Evolutionary conservation across 2,329 filamentous ascomycete species (phyloP), one percentile per base, ranked within the genome.

Genomic region (Colletotrichum limetticola): DNA sequence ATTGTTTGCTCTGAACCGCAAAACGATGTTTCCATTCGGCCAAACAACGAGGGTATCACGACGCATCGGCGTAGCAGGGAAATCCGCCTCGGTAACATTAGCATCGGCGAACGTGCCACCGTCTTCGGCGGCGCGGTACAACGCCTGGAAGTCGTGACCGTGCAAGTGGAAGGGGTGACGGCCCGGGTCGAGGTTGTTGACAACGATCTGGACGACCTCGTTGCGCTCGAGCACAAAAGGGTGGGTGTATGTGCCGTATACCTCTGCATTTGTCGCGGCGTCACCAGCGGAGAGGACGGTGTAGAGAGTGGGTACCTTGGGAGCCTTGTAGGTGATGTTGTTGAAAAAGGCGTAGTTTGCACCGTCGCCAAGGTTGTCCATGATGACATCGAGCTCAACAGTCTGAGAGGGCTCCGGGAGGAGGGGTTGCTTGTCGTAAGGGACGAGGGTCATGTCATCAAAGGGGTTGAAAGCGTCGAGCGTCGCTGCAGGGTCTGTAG

Each of bases 271-370:
- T 1, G 85, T 86, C 16, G 90, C 89, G 22, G 87, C 83, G 63
- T 93, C 83, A 19, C 90, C 90, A 1, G 90, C 83, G 0, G 90
- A 91, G 4, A 97, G 85, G 1, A 88, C 94, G 0, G 93, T 94
- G 85, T 95, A 97, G 0, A 97, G 86, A 0, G 92, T 91, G 0
- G 95, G 95, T 0, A 97, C 94, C 79, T 94, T 94, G 61, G 93
- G 94, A 0, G 83, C 68, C 4, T 89, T 88, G 80, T 95, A 97
- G 35, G 93, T 94, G 75, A 94, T 90, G 81, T 94, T 91, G 85
- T 96, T 95, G 84, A 94, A 90, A 82, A 92, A 91, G 73, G 90
- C 91, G 69, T 86, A 86, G 79, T 86, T 87, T 62, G 87, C 87
- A 5, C 92, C 92, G 72, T 94, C 86, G 22, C 85, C 84, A 3